phyloP scores from a whole-genome alignment of 192 early-diverging fungal species.

The Backusella liffmaniae region DNA sequence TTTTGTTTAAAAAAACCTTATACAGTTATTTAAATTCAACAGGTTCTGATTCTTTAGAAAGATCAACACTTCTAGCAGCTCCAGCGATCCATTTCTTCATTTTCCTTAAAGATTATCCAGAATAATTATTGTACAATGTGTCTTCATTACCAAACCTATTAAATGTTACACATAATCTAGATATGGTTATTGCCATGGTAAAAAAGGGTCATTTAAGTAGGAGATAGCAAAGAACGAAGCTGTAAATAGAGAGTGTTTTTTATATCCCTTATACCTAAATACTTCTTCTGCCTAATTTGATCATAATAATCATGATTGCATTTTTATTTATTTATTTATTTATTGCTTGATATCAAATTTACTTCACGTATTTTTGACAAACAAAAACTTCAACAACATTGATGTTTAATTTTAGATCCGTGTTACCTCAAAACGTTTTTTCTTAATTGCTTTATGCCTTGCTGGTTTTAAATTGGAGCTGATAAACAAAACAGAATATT shows the following conservation, averaged over 20 bases:
- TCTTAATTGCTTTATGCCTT: not conserved
- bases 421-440: slow-evolving; percentile 2
- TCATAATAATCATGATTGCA: not conserved
- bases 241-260: not conserved
- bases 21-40: not conserved
- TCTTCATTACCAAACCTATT: not conserved
- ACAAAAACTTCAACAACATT: not conserved
- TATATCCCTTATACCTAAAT: not conserved
- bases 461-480: not conserved
- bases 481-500: not conserved
- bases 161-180: not conserved
- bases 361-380: not conserved
- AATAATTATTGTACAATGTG: slow-evolving; percentile 5
- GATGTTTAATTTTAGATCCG: not conserved
- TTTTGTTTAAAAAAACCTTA: not conserved
- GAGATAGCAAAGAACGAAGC: not conserved
- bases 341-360: not conserved
- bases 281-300: not conserved
- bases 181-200: not conserved
- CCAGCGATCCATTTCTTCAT: not conserved
- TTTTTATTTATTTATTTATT: not conserved
- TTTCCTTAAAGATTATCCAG: slow-evolving; percentile 9
- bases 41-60: not conserved
- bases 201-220: not conserved
- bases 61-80: not conserved